Conservation (phyloP, 768 basidiomycete species). For the Hericium alpestre region DNA sequence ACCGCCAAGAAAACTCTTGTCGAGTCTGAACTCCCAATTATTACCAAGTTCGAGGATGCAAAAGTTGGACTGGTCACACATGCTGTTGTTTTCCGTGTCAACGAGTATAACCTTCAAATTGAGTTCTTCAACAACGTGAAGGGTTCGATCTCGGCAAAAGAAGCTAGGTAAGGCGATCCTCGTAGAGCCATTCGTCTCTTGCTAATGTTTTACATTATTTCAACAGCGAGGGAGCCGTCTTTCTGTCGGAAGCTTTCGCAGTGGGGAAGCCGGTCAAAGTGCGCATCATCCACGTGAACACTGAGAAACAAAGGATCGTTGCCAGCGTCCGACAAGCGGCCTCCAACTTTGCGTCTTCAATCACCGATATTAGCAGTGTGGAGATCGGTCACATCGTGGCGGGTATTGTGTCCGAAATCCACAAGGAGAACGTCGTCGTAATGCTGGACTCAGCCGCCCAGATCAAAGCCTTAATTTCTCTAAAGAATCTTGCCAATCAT, state of each 20-base stretch:
- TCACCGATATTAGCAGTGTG: conserved; percentile 58
- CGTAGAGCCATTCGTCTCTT: not conserved
- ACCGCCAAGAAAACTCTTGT: conserved; percentile 89
- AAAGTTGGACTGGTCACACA: conserved; percentile 63
- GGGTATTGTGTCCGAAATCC: conserved; percentile 69
- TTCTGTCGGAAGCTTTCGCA: conserved; percentile 53
- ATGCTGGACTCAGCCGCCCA: conserved; percentile 52
- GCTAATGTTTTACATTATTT: not conserved
- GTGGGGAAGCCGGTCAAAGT: conserved; percentile 81
- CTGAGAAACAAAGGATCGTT: conserved; percentile 51
- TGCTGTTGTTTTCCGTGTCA: conserved; percentile 75
- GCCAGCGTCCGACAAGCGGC: conserved; percentile 83
- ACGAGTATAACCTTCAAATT: conserved; percentile 70
- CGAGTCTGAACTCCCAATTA: conserved; percentile 64
- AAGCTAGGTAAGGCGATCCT: conserved; percentile 54
- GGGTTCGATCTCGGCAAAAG: conserved; percentile 69
- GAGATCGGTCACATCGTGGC: conserved; percentile 67
- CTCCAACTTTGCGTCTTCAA: conserved; percentile 34
- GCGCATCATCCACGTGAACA: conserved; percentile 57
- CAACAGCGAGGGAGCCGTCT: conserved; percentile 54
- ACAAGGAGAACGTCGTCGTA: conserved; percentile 75
- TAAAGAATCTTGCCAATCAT: conserved; percentile 80
- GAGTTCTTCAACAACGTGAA: conserved; percentile 88
- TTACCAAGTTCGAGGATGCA: conserved; percentile 57
- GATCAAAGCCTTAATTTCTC: conserved; percentile 72